Conservation (phyloP, 179 eudicot species). For the Spinacia oleracea region DNA sequence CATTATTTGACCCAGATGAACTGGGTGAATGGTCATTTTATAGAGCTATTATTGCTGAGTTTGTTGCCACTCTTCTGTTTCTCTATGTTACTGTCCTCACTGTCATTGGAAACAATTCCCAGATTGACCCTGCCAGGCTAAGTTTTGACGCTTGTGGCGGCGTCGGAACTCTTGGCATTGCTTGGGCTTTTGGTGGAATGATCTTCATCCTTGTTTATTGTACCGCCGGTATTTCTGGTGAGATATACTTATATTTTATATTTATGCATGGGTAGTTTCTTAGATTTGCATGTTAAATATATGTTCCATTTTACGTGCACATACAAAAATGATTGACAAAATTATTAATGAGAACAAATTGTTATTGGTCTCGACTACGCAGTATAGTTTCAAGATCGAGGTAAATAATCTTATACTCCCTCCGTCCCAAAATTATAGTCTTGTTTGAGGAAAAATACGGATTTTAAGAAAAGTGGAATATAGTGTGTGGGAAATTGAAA, state of each 20-base stretch:
- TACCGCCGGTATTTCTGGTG: slow-evolving; percentile 28
- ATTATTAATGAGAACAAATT: no score
- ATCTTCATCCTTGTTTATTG: slow-evolving; percentile 27
- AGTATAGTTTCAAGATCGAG: no score
- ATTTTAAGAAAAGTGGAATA: no score
- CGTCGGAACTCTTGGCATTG: slow-evolving; percentile 26
- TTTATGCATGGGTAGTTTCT: no score
- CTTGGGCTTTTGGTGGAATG: slow-evolving; percentile 31
- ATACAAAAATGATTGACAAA: no score
- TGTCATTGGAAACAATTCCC: slow-evolving; percentile 22
- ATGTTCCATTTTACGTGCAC: no score
- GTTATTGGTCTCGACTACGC: no score
- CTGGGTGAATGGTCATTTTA: slow-evolving; percentile 26
- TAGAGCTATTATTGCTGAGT: slow-evolving; percentile 26
- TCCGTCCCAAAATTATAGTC: no score
- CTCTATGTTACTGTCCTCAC: slow-evolving; percentile 24
- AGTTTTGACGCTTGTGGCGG: slow-evolving; percentile 21
- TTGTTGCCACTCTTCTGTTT: slow-evolving; percentile 26
- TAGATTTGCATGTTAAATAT: no score
- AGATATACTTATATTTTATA: neutral
- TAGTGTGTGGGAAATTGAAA: no score
- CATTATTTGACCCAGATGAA: slow-evolving; percentile 18
- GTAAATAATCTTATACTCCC: no score
- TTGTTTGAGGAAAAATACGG: no score
- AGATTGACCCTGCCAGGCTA: slow-evolving; percentile 2